A percentile compares a stretch with the other conserved stretches of the same genome.
phyloP scores from a whole-genome alignment of 2,329 filamentous ascomycete species.

The Colletotrichum brevisporum region DNA sequence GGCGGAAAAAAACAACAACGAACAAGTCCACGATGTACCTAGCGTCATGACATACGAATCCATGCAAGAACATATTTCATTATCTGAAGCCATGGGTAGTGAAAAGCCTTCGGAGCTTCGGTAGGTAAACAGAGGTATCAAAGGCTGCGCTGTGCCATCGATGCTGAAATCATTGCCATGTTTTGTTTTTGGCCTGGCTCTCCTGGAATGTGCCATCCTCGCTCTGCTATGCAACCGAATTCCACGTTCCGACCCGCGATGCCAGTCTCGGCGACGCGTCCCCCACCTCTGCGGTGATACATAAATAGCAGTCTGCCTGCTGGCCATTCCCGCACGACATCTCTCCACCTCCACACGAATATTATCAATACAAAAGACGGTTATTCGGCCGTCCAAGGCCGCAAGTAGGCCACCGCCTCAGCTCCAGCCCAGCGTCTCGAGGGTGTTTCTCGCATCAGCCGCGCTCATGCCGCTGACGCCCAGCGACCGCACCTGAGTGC shows the following conservation, averaged over 20 bases:
- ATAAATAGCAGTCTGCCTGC: slow-evolving; percentile 24
- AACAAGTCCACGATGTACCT: neutral
- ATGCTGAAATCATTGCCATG: slow-evolving; percentile 31
- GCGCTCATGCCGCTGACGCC: slow-evolving; percentile 70
- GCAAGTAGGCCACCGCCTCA: neutral
- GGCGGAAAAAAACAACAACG: neutral
- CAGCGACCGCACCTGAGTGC: slow-evolving; percentile 72
- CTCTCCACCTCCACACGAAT: slow-evolving; percentile 2
- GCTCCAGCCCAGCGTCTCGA: slow-evolving; percentile 73
- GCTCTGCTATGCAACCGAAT: slow-evolving; percentile 43
- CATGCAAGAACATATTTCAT: slow-evolving; percentile 23
- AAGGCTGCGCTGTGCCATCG: slow-evolving; percentile 12
- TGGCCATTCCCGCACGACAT: neutral
- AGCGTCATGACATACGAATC: neutral
- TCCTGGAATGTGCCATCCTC: slow-evolving; percentile 35
- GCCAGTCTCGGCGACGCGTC: slow-evolving; percentile 12
- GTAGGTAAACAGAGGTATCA: slow-evolving; percentile 13
- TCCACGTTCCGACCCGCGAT: slow-evolving; percentile 31
- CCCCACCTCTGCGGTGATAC: slow-evolving; percentile 4
- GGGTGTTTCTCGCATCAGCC: slow-evolving; percentile 66
- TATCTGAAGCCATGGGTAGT: neutral
- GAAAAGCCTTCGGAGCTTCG: neutral
- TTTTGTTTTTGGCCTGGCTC: slow-evolving; percentile 31
- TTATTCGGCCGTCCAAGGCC: neutral
- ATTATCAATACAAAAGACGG: slow-evolving; percentile 12